These are phyloP conservation scores for Podaxis sp. DNA, from an alignment of 768 basidiomycete species.

Conservation along the genomic window DNA sequence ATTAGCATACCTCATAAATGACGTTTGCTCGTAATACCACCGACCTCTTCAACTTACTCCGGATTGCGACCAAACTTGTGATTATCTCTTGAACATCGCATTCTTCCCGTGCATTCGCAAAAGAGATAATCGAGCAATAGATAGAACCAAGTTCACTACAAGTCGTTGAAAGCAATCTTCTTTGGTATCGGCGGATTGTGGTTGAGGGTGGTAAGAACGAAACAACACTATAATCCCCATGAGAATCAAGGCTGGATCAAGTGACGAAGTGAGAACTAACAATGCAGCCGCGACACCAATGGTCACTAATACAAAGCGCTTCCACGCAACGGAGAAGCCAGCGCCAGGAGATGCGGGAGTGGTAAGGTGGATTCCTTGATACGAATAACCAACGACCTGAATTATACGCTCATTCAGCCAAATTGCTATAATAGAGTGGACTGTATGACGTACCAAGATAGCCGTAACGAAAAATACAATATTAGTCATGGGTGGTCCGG, in stretches of 20 bases:
- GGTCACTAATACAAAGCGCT: slow-evolving; percentile 67
- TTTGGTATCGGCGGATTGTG: slow-evolving; percentile 73
- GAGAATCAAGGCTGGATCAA: neutral
- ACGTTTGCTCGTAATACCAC: slow-evolving; percentile 56
- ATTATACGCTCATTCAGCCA: neutral
- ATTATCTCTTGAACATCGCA: slow-evolving; percentile 55
- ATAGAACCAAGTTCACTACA: slow-evolving; percentile 65
- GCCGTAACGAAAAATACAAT: slow-evolving; percentile 67
- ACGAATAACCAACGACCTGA: slow-evolving; percentile 74
- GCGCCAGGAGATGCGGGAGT: slow-evolving; percentile 53
- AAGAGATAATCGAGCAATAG: slow-evolving; percentile 77
- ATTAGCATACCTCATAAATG: slow-evolving; percentile 57
- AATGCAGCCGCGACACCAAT: slow-evolving; percentile 77
- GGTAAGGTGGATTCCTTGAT: slow-evolving; percentile 54
- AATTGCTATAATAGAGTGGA: neutral
- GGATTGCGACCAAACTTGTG: slow-evolving; percentile 69
- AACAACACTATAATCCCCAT: slow-evolving; percentile 45
- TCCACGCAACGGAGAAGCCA: slow-evolving; percentile 74
- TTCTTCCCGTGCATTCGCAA: slow-evolving; percentile 56
- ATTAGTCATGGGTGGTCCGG: slow-evolving; percentile 70
- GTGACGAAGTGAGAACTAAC: slow-evolving; percentile 35
- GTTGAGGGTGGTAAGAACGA: slow-evolving; percentile 75
- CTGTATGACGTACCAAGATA: slow-evolving; percentile 48
- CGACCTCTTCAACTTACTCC: slow-evolving; percentile 70
- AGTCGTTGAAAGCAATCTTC: slow-evolving; percentile 67